Percentiles rank a stretch among this genome's conserved stretches.
These are phyloP conservation scores for Umbellularia californica DNA, from an alignment of 164 flowering plant genomes.

Conservation along the genomic window DNA sequence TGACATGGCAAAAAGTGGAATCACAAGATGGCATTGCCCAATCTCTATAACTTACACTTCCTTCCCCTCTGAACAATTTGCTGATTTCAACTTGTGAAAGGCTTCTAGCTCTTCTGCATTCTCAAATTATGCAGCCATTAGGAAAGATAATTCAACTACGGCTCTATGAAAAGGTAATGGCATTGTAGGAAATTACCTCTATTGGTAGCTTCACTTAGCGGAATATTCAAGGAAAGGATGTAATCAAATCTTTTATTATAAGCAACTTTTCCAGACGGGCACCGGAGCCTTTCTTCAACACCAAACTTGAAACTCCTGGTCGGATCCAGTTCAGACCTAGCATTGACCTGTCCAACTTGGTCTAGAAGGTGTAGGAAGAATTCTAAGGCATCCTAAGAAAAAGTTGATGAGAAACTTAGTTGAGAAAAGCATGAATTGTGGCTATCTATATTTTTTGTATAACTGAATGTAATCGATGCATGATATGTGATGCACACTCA, in stretches of 20 bases:
- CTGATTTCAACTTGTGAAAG: constrained; percentile 63
- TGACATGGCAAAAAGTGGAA: neutral
- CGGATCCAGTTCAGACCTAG: constrained; percentile 65
- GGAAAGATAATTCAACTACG: neutral
- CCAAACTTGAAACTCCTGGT: constrained; percentile 93
- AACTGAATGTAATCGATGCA: neutral
- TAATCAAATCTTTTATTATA: constrained; percentile 82
- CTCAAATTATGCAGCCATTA: constrained; percentile 15
- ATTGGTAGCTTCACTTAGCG: constrained; percentile 81
- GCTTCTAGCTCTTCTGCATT: constrained; percentile 73
- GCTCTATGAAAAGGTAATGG: neutral
- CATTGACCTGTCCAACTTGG: constrained; percentile 78
- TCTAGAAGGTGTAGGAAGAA: constrained; percentile 93
- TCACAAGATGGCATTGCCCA: neutral
- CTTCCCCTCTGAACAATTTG: constrained; percentile 52
- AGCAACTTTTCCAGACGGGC: constrained; percentile 92
- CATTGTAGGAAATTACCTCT: constrained; percentile 45
- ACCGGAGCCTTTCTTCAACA: constrained; percentile 78
- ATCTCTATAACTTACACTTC: constrained; percentile 61
- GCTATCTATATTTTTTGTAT: too few relatives aligned
- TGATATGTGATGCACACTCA: neutral
- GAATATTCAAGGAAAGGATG: constrained; percentile 83
- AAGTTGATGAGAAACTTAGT: neutral
- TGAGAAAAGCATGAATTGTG: neutral
- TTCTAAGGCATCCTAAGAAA: constrained; percentile 83